These are phyloP conservation scores for Cryptosporidium felis DNA, from an alignment of 169 alveolate species.

Conservation along the genomic window DNA sequence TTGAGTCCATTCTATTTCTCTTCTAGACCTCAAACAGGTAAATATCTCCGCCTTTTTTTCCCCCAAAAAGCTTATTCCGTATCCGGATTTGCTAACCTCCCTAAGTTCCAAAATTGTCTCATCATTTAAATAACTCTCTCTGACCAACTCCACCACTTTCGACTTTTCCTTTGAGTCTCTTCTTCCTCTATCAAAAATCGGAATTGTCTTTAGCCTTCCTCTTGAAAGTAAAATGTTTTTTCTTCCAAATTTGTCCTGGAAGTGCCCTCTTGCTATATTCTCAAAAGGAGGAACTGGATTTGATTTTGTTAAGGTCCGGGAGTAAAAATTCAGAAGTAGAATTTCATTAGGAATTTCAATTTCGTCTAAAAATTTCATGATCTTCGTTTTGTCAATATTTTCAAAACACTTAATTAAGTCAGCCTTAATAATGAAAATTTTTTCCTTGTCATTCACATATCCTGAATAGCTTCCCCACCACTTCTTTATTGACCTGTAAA, in stretches of 20 bases:
- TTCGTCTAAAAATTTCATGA: constrained; percentile 10
- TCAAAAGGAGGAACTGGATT: constrained; percentile 44
- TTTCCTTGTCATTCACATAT: background rate
- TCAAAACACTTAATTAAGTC: constrained; percentile 50
- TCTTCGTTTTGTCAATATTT: constrained; percentile 16
- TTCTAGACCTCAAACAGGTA: constrained; percentile 26
- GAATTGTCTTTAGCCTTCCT: constrained; percentile 45
- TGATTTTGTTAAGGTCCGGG: constrained; percentile 14
- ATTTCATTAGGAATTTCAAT: constrained; percentile 22
- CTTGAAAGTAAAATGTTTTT: constrained; percentile 1
- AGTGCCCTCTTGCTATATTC: background rate
- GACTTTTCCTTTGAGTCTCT: background rate
- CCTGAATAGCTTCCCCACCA: constrained; percentile 37
- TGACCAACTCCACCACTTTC: background rate
- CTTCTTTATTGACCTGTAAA: constrained; percentile 6
- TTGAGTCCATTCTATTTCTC: constrained; percentile 8
- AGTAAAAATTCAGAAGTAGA: background rate
- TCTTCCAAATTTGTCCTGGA: constrained; percentile 23
- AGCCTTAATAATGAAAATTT: constrained; percentile 38
- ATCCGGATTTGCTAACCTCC: background rate
- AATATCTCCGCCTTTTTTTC: constrained; percentile 21
- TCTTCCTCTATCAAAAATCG: constrained; percentile 9
- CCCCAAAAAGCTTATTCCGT: constrained; percentile 22
- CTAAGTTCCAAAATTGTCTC: background rate
- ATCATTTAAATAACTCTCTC: background rate